Evolutionary conservation across 208 protist species (phyloP), one percentile per base, ranked within the genome.

Genomic region (Acanthamoeba lenticulata): DNA sequence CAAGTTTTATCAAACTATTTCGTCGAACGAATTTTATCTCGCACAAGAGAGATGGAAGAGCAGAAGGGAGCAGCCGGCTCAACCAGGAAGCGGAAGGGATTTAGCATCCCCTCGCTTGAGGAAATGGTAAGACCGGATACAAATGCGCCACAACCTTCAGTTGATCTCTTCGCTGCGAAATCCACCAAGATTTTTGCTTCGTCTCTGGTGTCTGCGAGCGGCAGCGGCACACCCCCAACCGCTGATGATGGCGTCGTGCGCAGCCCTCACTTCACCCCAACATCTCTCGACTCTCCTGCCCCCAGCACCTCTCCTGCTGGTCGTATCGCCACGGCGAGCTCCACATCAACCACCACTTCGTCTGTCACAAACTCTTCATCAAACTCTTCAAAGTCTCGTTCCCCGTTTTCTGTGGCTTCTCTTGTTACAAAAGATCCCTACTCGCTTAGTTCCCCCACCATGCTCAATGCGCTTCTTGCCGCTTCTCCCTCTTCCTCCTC

Each of bases 371-470:
- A n/a, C 29, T 34, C 60, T 13, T 27, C 49, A 57, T 57, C 49
- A 21, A 9, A 13, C 24, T 57, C 49, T 27, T 57, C 49, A 15
- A 27, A 40, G 38, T 81, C 69, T 29, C 40, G 38, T 42, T 81
- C 69, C 32, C 21, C 44, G 9, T 81, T 7, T 49, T 47, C 69
- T 13, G 40, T 34, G 34, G 15, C 81, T 40, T 9, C 47, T 7
- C 42, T 89, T 11, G 13, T 89, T 9, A 62, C 45, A 11, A 89
- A 42, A 13, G 81, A 89, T n/a, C 81, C 81, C 0, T 89, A 89
- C 34, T 17, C 81, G 11, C 81, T 89, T 24, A 89, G 81, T n/a
- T 89, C 81, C 32, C 81, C 81, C 32, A 55, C 21, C 27, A n/a
- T 89, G 45, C 42, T 89, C 32, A 89, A 55, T 19, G 49, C 81